Conservation (phyloP, 768 basidiomycete genomes). For the Suillus subaureus region DNA sequence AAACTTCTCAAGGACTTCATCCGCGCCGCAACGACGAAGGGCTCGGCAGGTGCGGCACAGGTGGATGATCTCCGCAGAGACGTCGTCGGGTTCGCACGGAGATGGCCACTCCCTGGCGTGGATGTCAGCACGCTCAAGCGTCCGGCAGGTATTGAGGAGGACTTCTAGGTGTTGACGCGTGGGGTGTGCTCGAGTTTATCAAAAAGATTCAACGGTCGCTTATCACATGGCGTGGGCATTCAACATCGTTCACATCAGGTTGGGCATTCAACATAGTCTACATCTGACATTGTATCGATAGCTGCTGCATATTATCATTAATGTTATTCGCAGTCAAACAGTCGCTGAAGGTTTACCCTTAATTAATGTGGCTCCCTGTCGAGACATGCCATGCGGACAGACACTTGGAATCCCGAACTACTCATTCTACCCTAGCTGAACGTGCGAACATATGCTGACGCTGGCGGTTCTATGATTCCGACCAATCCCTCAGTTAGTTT, state of each 20-base stretch:
- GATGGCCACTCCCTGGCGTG: slow-evolving; percentile 94
- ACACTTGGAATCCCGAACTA: no score
- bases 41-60: slow-evolving; percentile 67
- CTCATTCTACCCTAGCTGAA: no score
- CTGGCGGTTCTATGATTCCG: no score
- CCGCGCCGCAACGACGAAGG: slow-evolving; percentile 73
- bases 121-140: slow-evolving; percentile 48
- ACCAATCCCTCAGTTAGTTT: no score
- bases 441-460: no score
- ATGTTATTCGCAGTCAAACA: slow-evolving; percentile 2
- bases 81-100: slow-evolving; percentile 77
- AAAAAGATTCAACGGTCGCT: slow-evolving; percentile 60
- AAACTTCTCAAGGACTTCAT: slow-evolving; percentile 98
- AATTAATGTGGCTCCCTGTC: neutral
- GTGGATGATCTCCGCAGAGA: slow-evolving; percentile 79
- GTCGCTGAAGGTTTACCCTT: neutral
- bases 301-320: slow-evolving; percentile 5
- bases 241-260: slow-evolving; percentile 20
- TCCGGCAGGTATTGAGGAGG: slow-evolving; percentile 67
- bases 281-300: slow-evolving; percentile 31
- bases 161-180: slow-evolving; percentile 31
- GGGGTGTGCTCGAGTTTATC: neutral
- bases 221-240: slow-evolving; percentile 22
- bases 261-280: slow-evolving; percentile 39
- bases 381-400: neutral